Base-by-base conservation (phyloP, 805 yeast genomes). In the Kregervanrija delftensis region DNA sequence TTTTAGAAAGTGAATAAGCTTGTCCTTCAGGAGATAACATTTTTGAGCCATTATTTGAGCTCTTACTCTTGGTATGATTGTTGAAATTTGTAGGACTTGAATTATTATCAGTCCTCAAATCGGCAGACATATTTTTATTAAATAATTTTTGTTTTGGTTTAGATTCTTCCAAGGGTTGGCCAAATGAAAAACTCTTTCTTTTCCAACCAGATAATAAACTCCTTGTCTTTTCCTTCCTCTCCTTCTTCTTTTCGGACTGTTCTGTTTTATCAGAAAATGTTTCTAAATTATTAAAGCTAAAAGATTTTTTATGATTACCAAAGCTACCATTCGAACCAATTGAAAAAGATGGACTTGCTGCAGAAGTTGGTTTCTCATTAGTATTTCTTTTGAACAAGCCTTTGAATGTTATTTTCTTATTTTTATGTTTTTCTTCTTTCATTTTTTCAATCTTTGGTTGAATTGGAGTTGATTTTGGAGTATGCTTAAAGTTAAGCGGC, bases 171-270 rank as follows among this genome's bases (percentile, higher is more conserved):
- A 45, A 30, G 2, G 55, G 47, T 40, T 44, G 49, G 4, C 46
- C 50, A 40, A 47, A 44, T 0, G 54, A 41, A 9, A 58, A 37
- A 34, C 63, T 58, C 41, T 54, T 60, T 48, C 67, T 54, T 34
- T 57, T 62, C 67, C 67, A 63, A 5, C 51, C 46, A 4, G 57
- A 47, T 9, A 63, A 44, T n/a, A 63, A 46, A 41, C 65, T 59
- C 42, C 47, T 57, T 8, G 64, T 48, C 28, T 55, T 58, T 35
- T 59, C 60, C 38, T 54, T 58, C 35, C 48, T 55, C 10, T 51
- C 55, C 13, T 44, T 45, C 14, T 45, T 51, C 28, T 22, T 22
- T 22, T 22, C 28, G 6, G 28, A 35, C 14, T 46, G 46, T 35
- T 46, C 46, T 33, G 45, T 41, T 16, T 46, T 48, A 4, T 39